These are phyloP conservation scores for Discostella stelligeroides DNA, from an alignment of 108 stramenopile genomes.

Conservation along the genomic window DNA sequence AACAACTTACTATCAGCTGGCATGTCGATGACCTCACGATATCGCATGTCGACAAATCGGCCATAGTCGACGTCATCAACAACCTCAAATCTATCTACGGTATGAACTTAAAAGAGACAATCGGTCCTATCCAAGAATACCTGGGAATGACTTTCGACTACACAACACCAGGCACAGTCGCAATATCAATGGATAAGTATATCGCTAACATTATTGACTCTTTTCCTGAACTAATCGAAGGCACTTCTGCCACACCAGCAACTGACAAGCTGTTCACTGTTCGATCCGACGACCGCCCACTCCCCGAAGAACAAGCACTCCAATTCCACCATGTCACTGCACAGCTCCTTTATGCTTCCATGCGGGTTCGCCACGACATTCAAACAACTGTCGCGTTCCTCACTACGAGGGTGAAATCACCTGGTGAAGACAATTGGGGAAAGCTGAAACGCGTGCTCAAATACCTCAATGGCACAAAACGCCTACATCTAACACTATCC, in stretches of 20 bases:
- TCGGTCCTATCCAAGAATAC: conserved; percentile 3
- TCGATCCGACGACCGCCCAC: not conserved
- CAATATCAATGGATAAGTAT: conserved; percentile 11
- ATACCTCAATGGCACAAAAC: conserved; percentile 15
- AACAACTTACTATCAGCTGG: conserved; percentile 31
- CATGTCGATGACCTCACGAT: conserved; percentile 32
- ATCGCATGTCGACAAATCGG: not conserved
- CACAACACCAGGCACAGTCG: not conserved
- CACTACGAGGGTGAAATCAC: conserved; percentile 17
- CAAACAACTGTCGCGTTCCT: conserved; percentile 38
- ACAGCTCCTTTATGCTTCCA: conserved; percentile 6
- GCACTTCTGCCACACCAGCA: conserved; percentile 3
- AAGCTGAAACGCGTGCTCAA: conserved; percentile 20
- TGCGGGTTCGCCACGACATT: conserved; percentile 14
- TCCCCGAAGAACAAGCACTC: not conserved
- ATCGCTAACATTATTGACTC: not conserved
- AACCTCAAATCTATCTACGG: not conserved
- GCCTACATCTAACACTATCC: conserved; percentile 14
- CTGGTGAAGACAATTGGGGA: conserved; percentile 28
- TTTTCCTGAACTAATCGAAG: not conserved
- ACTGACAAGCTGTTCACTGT: not conserved
- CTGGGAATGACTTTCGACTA: conserved; percentile 22
- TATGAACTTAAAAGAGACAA: not conserved
- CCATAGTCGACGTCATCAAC: not conserved
- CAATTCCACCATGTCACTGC: conserved; percentile 5